Conservation (phyloP, 106 monocot genomes). For the Dendrobium catenatum region DNA sequence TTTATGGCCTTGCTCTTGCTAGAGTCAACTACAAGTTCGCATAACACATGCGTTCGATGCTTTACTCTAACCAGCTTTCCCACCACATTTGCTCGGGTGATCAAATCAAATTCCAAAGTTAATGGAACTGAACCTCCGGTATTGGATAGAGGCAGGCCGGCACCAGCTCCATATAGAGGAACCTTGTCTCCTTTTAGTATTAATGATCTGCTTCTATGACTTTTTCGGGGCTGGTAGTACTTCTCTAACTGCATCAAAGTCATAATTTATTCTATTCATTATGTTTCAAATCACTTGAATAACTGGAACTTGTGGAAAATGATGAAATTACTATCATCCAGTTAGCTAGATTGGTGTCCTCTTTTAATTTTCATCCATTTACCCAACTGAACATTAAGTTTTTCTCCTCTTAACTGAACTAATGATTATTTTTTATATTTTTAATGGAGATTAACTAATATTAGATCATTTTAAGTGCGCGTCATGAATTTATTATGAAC, state of each 20-base stretch:
- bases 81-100: conserved; percentile 59
- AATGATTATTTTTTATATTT: not conserved
- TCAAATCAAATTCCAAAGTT: conserved; percentile 59
- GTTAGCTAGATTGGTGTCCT: not conserved
- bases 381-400: not conserved
- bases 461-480: not conserved
- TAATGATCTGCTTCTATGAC: conserved; percentile 41
- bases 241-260: conserved; percentile 51
- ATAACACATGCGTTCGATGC: conserved; percentile 47
- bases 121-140: conserved; percentile 54
- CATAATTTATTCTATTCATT: not conserved
- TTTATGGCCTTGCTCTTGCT: conserved; percentile 55
- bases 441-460: not conserved
- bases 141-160: conserved; percentile 45
- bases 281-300: not conserved
- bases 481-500: not conserved
- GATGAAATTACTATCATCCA: not conserved
- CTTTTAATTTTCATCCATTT: not conserved
- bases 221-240: conserved; percentile 82
- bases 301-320: not conserved
- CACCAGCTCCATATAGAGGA: conserved; percentile 87
- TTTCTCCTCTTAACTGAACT: not conserved
- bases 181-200: conserved; percentile 69
- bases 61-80: conserved; percentile 79
- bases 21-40: conserved; percentile 39